Evolutionary conservation across 768 basidiomycete genomes (phyloP).

Genomic region (Serendipita sp.): DNA sequence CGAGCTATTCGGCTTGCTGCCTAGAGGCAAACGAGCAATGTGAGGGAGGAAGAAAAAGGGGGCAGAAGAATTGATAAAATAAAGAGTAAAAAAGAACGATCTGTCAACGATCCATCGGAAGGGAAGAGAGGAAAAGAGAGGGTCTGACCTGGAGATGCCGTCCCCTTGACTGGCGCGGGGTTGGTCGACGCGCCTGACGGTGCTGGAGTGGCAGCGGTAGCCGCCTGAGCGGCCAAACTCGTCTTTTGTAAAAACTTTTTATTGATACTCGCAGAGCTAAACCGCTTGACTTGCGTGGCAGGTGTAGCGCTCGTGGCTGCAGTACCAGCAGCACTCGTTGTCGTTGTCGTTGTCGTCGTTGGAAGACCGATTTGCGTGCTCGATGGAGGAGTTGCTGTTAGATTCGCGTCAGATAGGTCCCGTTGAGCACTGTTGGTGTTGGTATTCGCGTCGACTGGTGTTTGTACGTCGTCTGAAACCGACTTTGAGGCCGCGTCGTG

Average conservation of each 20-base stretch:
- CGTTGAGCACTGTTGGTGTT: neutral
- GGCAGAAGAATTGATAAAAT: too few species aligned
- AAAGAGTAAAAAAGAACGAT: too few species aligned
- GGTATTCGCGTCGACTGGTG: neutral
- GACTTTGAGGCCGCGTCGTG: neutral
- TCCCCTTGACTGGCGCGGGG: conserved; percentile 17
- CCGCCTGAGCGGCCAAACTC: conserved; percentile 30
- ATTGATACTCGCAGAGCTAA: conserved; percentile 81
- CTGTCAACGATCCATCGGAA: too few species aligned
- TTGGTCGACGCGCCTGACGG: conserved; percentile 32
- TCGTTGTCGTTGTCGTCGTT: neutral
- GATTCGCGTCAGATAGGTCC: neutral
- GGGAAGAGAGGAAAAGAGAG: too few species aligned
- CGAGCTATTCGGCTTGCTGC: conserved; percentile 12
- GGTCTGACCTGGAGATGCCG: neutral
- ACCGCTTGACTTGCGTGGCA: conserved; percentile 45
- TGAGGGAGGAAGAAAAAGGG: too few species aligned
- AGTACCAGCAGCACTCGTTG: conserved; percentile 11
- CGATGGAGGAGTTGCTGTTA: neutral
- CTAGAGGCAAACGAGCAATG: neutral
- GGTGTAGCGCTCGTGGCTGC: conserved; percentile 16
- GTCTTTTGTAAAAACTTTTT: conserved; percentile 94
- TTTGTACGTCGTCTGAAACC: neutral
- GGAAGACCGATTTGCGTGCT: neutral
- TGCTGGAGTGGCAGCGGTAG: conserved; percentile 19